Conservation (phyloP, 2,329 filamentous ascomycete genomes). For the Alternaria dauci region DNA sequence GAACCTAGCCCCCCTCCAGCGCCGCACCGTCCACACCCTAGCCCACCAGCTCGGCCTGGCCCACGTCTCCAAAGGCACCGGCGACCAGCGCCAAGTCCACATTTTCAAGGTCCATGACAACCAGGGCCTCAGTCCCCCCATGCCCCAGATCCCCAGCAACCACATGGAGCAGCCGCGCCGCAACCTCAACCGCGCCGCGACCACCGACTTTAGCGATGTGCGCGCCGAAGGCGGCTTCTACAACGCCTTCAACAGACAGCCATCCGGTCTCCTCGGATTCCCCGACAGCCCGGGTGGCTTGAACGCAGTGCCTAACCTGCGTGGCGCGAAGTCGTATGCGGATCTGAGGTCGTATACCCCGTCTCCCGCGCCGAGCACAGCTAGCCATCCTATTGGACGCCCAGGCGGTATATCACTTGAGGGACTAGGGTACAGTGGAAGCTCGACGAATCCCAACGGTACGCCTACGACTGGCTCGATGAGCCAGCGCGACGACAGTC, state of each 20-base stretch:
- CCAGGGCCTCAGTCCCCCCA: conserved; percentile 67
- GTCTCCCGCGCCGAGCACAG: conserved; percentile 87
- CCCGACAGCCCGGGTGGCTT: conserved; percentile 76
- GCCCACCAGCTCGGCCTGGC: conserved; percentile 94
- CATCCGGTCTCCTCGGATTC: conserved; percentile 78
- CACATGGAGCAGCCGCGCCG: conserved; percentile 82
- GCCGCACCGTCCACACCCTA: conserved; percentile 89
- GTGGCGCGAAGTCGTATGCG: conserved; percentile 95
- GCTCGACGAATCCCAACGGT: conserved; percentile 71
- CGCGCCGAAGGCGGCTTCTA: conserved; percentile 78
- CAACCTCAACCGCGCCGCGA: conserved; percentile 90
- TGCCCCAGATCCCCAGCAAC: conserved; percentile 68
- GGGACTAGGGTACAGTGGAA: conserved; percentile 58
- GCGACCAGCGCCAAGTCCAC: conserved; percentile 87
- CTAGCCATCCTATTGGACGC: conserved; percentile 79
- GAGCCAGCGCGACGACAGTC: conserved; percentile 64
- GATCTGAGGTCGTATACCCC: conserved; percentile 95
- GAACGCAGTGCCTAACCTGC: conserved; percentile 78
- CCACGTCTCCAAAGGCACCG: conserved; percentile 87
- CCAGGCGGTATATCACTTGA: conserved; percentile 63
- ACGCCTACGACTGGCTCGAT: conserved; percentile 65
- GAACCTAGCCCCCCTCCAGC: conserved; percentile 80
- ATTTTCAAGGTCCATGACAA: conserved; percentile 76
- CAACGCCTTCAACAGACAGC: conserved; percentile 79
- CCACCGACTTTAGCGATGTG: conserved; percentile 91